Evolutionary conservation across 2,329 filamentous ascomycete species (phyloP), one percentile per base, ranked within the genome.

Genomic region (Dothistroma pini): DNA sequence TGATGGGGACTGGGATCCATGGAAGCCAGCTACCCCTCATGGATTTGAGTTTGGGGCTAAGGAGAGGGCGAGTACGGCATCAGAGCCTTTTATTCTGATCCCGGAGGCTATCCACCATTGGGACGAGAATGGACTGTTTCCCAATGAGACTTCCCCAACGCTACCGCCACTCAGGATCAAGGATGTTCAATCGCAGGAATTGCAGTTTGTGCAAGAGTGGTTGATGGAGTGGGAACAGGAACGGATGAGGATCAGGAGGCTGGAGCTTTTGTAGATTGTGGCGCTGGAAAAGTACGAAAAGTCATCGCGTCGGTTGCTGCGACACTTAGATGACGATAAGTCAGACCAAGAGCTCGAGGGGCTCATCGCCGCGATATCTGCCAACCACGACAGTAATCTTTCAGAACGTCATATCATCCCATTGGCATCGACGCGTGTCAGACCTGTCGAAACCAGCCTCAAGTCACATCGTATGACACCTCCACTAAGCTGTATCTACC

Each of bases 1-100:
- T 44, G 90, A 92, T 63, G 91, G 91, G 31, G 84, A 90, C 64
- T 84, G 85, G 59, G 91, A 96, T 71, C 90, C 91, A 0, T 96
- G 91, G 91, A 83, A 88, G 19, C 84, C 86, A 0, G 89, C 89
- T 0, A 89, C 87, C 0, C 85, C 89, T 0, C 86, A 93, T 54
- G 87, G 86, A 0, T 82, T 85, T n/a, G 83, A 79, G 12, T 72
- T 69, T 56, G 72, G 72, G 14, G 81, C 86, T 0, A 78, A 81
- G 0, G 76, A 79, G 32, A 79, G 89, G 21, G 75, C 78, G 14
- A 89, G 83, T 50, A 89, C 89, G 0, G 76, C 78, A 0, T 81
- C 80, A 53, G 83, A 92, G 77, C 90, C 90, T 0, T 89, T 88
- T 64, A 80, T 90, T n/a, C 71, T 93, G 51, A 91, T 96, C 51